Evolutionary conservation across 192 early-diverging fungal species (phyloP).

Genomic region (Coemansia sp.): DNA sequence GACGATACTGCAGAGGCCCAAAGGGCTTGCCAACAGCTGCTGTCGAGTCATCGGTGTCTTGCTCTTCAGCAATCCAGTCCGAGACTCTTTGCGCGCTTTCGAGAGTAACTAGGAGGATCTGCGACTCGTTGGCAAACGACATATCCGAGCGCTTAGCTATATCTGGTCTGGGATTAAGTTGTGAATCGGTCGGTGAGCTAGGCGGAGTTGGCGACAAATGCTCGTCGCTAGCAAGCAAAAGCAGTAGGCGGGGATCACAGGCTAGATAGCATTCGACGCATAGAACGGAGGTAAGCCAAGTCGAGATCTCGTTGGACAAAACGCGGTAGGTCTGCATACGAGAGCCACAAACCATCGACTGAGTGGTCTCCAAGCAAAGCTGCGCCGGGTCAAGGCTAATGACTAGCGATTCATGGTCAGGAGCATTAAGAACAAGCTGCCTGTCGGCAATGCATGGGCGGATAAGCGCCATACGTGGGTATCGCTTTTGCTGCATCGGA

Average conservation of each 20-base stretch:
- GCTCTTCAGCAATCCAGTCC: constrained; percentile 52
- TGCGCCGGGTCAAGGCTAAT: constrained; percentile 25
- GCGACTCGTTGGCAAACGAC: constrained; percentile 72
- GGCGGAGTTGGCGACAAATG: not conserved
- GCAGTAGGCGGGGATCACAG: constrained; percentile 34
- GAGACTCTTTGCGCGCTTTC: constrained; percentile 59
- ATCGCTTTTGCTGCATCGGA: constrained; percentile 69
- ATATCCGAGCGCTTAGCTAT: constrained; percentile 11
- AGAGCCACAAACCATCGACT: constrained; percentile 32
- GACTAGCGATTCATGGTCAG: constrained; percentile 24
- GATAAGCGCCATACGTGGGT: constrained; percentile 65
- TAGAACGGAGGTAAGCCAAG: constrained; percentile 55
- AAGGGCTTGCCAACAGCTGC: not conserved
- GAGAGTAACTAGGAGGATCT: constrained; percentile 64
- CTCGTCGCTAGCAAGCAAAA: not conserved
- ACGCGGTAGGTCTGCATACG: constrained; percentile 24
- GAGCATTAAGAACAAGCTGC: constrained; percentile 52
- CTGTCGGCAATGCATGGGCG: constrained; percentile 48
- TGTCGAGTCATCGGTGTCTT: not conserved
- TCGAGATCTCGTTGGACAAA: constrained; percentile 26
- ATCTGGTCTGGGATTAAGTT: not conserved
- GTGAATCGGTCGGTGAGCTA: not conserved
- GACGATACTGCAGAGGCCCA: constrained; percentile 59
- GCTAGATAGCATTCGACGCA: constrained; percentile 49
- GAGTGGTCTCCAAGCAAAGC: constrained; percentile 24